Base-by-base conservation (phyloP, 2,329 filamentous ascomycete genomes). In the Alternaria alternata region DNA sequence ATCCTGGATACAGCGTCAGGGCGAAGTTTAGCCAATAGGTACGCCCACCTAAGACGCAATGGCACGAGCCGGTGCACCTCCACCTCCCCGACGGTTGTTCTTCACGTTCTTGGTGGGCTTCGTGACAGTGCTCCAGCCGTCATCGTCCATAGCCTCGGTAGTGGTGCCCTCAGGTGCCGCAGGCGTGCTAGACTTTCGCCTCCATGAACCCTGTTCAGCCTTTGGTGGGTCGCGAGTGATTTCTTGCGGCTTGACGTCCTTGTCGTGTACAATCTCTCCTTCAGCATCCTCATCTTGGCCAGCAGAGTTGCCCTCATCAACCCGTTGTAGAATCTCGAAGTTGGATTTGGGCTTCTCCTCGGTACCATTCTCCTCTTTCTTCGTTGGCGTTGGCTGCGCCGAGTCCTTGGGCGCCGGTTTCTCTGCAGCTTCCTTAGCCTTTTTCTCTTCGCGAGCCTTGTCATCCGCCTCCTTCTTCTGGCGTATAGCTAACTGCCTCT, bases 401-500 rank as follows among this genome's bases (percentile, higher is more conserved):
- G 68, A 85, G 61, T 87, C 85, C 78, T 88, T 88, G 24, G 65
- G 57, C 22, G 66, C 85, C 51, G 87, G 85, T 69, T 87, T 89
- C n/a, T 86, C 88, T 4, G 65, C 62, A 51, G 82, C 81, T 38
- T 86, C 83, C 52, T 85, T 85, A 30, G 80, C 79, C 57, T 80
- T 81, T 77, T 84, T 87, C 67, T 89, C 88, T 52, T 88, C 92
- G 79, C 92, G 93, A 44, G 88, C 90, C 83, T 94, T 95, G 64
- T 95, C 92, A 1, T 95, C 92, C 1, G 90, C 88, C 71, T 96
- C 93, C 75, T 90, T 91, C 87, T 96, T 96, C 79, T 95, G 89
- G 65, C 89, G 89, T 26, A 93, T 65, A 7, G 87, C 86, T 59
- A 91, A 84, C 72, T 91, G 84, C 67, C 91, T 87, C 85, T 93